Evolutionary conservation across 2,329 filamentous ascomycete genomes (phyloP), one percentile per base, ranked within the genome.

Genomic region (Fusarium fujikuroi): DNA sequence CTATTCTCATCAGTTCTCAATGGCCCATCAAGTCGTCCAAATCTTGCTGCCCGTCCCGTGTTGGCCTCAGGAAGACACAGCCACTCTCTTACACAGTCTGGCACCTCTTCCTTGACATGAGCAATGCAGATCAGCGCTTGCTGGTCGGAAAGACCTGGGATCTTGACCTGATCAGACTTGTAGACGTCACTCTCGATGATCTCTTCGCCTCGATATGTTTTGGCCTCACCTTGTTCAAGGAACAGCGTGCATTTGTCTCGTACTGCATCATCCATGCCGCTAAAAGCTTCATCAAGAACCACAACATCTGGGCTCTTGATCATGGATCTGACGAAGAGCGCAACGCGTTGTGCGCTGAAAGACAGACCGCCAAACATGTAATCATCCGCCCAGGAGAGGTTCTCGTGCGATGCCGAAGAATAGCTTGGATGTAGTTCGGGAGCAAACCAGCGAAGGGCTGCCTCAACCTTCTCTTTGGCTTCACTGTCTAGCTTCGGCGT

Each of bases 111-210:
- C 70, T 91, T 91, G 69, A 95, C 87, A 83, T 99, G 96, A 69
- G 94, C 96, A 67, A 98, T 95, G 72, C 95, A 94, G n/a, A 98
- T 88, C 60, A 99, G 83, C 2, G 95, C 95, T 82, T 98, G 95
- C 28, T 89, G 81, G 2, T 90, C 85, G 4, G 87, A 86, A 63
- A 98, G 82, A 0, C 94, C 94, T 2, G 78, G 79, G 9, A 95
- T 83, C 28, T 82, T 85, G 3, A 90, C 85, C 4, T 80, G 78
- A 0, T 84, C 87, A 1, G 81, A 75, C 62, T 82, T 83, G 12
- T 84, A 80, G 2, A 81, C 80, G 4, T 87, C 82, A 66, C 86
- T 90, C 18, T 88, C 83, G 0, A 87, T 81, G 36, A 86, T 77
- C 21, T 83, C 77, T 34, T 80, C 79, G 34, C 79, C 79, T 25